Base-by-base conservation (phyloP, 345 rosid genomes). In the Gossypium stocksii region DNA sequence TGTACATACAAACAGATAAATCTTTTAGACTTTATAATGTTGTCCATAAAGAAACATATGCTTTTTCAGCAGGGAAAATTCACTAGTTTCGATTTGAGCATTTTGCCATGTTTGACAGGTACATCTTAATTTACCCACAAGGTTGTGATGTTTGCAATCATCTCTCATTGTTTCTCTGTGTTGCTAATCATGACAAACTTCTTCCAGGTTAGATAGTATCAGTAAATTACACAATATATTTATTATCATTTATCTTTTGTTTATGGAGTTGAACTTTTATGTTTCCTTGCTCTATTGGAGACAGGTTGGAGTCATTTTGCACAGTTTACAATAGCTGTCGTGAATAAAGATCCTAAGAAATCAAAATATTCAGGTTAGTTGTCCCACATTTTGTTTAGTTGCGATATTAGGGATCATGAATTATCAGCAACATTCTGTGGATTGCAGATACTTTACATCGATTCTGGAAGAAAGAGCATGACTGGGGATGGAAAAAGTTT, bases 221-320 rank as follows among this genome's bases (percentile, higher is more conserved):
- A 44, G 12, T 60, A 58, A 54, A 29, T 61, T 70, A 65, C 14
- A 10, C 51, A 49, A 70, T 63, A 7, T 15, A 51, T 29, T 66
- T 43, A 57, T 67, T n/a, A 8, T 27, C 41, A 17, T 23, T 25
- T 22, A 67, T 59, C 15, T 23, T 16, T 72, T 70, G 12, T 14
- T 74, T 61, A 45, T 71, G 13, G 51, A 61, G 15, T 67, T 46
- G 23, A 76, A 29, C 69, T 70, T 38, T 67, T 17, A 57, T 57
- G 25, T 13, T 61, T 67, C 74, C 10, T 68, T 7, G 67, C 68
- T 79, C 67, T 12, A 27, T 45, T 72, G 76, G 84, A 66, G 70
- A 74, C 83, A 94, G 98, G 98, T 17, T 94, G 98, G 98, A 89
- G 95, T 82, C 97, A 92, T 86, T 92, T 91, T 85, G 98, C 94